phyloP scores from a whole-genome alignment of 2,329 filamentous ascomycete species.

The Trichoderma brevicompactum region DNA sequence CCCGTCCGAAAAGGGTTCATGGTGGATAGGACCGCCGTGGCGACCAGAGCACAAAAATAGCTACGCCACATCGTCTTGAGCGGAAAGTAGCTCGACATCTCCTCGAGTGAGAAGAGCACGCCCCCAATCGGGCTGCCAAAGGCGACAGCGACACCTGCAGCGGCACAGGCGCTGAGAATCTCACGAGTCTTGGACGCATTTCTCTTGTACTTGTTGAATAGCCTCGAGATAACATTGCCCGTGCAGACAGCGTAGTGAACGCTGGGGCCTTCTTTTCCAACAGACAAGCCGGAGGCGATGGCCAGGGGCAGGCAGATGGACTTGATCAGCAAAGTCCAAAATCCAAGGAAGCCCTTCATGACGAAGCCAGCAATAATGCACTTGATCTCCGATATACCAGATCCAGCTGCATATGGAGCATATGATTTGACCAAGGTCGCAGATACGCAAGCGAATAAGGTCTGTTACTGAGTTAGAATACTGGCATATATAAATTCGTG shows the following conservation, averaged over 20 bases:
- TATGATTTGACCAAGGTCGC: slow-evolving; percentile 87
- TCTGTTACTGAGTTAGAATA: slow-evolving; percentile 49
- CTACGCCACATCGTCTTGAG: slow-evolving; percentile 97
- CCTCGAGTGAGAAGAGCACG: slow-evolving; percentile 93
- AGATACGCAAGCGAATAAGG: slow-evolving; percentile 78
- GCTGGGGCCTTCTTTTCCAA: slow-evolving; percentile 96
- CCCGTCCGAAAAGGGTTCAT: slow-evolving; percentile 99
- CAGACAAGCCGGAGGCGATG: slow-evolving; percentile 90
- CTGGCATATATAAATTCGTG: neutral
- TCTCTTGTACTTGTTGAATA: slow-evolving; percentile 89
- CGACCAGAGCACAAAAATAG: slow-evolving; percentile 96
- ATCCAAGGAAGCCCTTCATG: slow-evolving; percentile 96
- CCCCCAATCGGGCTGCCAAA: slow-evolving; percentile 98
- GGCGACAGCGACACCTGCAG: slow-evolving; percentile 92
- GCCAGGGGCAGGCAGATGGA: slow-evolving; percentile 87
- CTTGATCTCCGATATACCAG: slow-evolving; percentile 98
- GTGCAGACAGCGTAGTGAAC: slow-evolving; percentile 99
- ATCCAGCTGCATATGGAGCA: slow-evolving; percentile 94
- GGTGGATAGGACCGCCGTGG: slow-evolving; percentile 86
- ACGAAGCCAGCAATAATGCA: slow-evolving; percentile 98
- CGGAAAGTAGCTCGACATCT: slow-evolving; percentile 96
- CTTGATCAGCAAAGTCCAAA: slow-evolving; percentile 92
- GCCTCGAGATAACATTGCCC: slow-evolving; percentile 90
- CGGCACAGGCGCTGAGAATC: slow-evolving; percentile 91
- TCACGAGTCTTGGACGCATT: slow-evolving; percentile 95